Conservation (phyloP, 768 basidiomycete genomes). For the Pleurotus djamor region DNA sequence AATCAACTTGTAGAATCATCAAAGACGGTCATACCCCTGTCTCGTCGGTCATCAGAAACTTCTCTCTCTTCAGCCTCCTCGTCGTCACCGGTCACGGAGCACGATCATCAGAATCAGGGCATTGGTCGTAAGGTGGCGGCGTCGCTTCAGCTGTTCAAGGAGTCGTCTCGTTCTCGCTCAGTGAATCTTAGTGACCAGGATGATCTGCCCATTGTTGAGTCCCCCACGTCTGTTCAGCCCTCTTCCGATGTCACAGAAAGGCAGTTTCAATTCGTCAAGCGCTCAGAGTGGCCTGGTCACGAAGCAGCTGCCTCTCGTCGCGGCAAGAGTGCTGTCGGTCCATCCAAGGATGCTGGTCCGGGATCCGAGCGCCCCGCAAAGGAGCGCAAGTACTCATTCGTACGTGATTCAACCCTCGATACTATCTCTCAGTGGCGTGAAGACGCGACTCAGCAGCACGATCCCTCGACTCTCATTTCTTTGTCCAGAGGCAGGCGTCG, state of each 20-base stretch:
- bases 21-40: conserved; percentile 26
- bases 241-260: conserved; percentile 57
- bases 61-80: conserved; percentile 30
- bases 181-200: conserved; percentile 19
- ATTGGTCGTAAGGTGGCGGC: conserved; percentile 85
- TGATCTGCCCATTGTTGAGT: conserved; percentile 18
- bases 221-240: conserved; percentile 34
- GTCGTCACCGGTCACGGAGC: conserved; percentile 23
- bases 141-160: conserved; percentile 79
- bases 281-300: conserved; percentile 83
- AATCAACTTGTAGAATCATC: conserved; percentile 20
- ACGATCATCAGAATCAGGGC: conserved; percentile 27
- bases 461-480: conserved; percentile 25
- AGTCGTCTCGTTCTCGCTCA: conserved; percentile 45
- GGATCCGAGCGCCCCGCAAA: conserved; percentile 24
- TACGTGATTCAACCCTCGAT: conserved; percentile 39
- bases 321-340: conserved; percentile 60
- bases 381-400: conserved; percentile 33
- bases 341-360: conserved; percentile 50
- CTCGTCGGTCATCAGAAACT: conserved; percentile 33
- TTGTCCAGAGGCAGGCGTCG: conserved; percentile 52
- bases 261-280: conserved; percentile 79
- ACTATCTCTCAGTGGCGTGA: conserved; percentile 61
- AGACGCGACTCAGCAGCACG: conserved; percentile 39
- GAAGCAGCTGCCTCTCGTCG: conserved; percentile 69